Evolutionary conservation across 208 protist genomes (phyloP).

Genomic region (Entamoeba invadens): DNA sequence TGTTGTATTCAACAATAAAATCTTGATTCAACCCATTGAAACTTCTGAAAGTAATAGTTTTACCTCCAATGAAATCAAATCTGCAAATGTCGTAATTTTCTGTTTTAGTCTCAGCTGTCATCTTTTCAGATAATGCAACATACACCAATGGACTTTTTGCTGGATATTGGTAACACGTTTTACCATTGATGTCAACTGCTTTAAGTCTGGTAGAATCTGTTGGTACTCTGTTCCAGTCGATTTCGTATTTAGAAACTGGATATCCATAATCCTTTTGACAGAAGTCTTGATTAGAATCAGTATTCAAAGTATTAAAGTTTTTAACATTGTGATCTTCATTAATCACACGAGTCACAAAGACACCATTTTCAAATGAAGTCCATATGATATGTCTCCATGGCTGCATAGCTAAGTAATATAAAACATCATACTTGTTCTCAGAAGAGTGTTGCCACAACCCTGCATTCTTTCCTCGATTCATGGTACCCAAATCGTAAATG

Average conservation of each 20-base stretch:
- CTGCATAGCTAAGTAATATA: background rate
- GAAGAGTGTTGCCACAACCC: background rate
- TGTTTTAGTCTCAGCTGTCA: background rate
- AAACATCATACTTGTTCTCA: background rate
- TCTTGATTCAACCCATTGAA: background rate
- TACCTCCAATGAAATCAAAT: background rate
- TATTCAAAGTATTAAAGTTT: background rate
- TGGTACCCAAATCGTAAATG: background rate
- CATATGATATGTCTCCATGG: background rate
- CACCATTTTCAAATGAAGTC: background rate
- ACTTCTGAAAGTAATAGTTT: background rate
- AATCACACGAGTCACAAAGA: background rate
- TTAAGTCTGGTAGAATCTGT: background rate
- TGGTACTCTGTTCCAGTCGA: background rate
- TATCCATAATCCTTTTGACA: too few relatives aligned
- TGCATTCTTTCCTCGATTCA: background rate
- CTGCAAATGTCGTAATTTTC: background rate
- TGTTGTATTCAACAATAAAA: background rate
- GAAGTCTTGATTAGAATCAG: background rate
- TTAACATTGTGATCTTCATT: background rate
- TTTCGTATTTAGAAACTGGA: background rate
- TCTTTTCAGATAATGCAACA: background rate
- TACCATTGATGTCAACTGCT: background rate
- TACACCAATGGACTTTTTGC: background rate
- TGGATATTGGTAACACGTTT: background rate